Evolutionary conservation across 2,329 filamentous ascomycete species (phyloP).

Genomic region (Cladosporium halotolerans): DNA sequence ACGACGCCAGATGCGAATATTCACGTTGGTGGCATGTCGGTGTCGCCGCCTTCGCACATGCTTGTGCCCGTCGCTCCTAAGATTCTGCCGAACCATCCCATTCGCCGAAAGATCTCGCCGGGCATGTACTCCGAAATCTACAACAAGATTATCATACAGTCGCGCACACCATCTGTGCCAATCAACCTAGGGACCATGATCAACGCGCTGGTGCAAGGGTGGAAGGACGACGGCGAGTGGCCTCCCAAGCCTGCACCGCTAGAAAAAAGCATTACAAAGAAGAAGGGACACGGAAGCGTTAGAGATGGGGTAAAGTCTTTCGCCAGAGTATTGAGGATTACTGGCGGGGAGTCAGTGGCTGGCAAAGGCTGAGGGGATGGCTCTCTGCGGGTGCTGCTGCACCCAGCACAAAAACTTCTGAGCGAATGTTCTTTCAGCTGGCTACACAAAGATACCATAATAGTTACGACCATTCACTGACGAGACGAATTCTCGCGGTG

Average conservation of each 20-base stretch:
- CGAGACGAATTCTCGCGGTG: no score
- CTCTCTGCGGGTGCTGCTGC: no score
- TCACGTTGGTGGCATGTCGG: constrained; percentile 2
- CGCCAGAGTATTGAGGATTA: constrained; percentile 36
- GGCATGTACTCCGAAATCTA: constrained; percentile 76
- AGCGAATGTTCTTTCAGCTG: no score
- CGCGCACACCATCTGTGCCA: constrained; percentile 75
- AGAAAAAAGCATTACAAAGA: constrained; percentile 39
- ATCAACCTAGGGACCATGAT: constrained; percentile 81
- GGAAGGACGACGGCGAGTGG: constrained; percentile 93
- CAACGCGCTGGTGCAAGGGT: constrained; percentile 74
- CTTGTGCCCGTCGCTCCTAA: constrained; percentile 68
- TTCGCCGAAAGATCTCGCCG: constrained; percentile 70
- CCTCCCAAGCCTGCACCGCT: constrained; percentile 57
- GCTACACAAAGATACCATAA: no score
- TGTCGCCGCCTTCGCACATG: constrained; percentile 11
- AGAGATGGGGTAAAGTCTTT: constrained; percentile 41
- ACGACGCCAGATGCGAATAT: constrained; percentile 16
- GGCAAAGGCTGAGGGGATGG: not conserved
- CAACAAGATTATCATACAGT: constrained; percentile 77
- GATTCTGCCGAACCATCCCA: constrained; percentile 67
- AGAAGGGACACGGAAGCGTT: constrained; percentile 27
- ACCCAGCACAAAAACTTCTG: no score
- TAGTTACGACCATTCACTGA: no score
- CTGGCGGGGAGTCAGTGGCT: constrained; percentile 13